Base-by-base conservation (phyloP, 2,329 filamentous ascomycete species). In the Penicillium janthinellum region DNA sequence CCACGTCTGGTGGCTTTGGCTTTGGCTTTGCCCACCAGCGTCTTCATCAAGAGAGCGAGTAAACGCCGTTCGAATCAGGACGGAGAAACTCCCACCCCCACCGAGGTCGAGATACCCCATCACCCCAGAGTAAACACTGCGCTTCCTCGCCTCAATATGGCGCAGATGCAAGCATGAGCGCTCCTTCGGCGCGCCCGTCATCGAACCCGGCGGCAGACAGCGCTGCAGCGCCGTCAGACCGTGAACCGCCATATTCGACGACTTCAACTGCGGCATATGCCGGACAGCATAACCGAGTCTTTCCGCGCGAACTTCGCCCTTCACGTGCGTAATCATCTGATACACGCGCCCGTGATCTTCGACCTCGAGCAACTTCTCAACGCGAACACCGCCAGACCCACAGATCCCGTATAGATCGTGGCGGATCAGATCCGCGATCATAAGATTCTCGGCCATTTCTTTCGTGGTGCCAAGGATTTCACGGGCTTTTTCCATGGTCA, bases 151-250 rank as follows among this genome's bases (percentile, higher is more conserved):
- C 75, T 96, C 93, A 44, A 96, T 83, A 3, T 82, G 78, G 60
- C 83, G 82, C 20, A 98, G 80, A 49, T 97, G 84, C 79, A 96
- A 89, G 74, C 94, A 97, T 64, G 90, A 94, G 50, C 94, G 85
- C 77, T 94, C 93, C 81, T 98, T 98, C 0, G 94, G 95, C 0
- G 94, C 94, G 6, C 95, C 95, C 1, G 94, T 98, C 95, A 98
- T 98, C 69, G 90, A 94, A 0, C 95, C 94, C 0, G 95, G 92
- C 0, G 95, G 94, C 0, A 98, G 82, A 50, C 88, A 90, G 6
- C 87, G 84, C 0, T 89, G 86, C 0, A 98, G 84, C 4, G 94
- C 89, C 60, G 94, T 89, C 38, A 95, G 80, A 1, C 90, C 91
- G 0, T 73, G 65, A 47, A 70, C 70, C 7, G 73, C 72, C 73